A percentile compares a stretch with the other conserved stretches of the same genome.
Conservation (phyloP, 345 rosid species). For the Raphanus sativus region DNA sequence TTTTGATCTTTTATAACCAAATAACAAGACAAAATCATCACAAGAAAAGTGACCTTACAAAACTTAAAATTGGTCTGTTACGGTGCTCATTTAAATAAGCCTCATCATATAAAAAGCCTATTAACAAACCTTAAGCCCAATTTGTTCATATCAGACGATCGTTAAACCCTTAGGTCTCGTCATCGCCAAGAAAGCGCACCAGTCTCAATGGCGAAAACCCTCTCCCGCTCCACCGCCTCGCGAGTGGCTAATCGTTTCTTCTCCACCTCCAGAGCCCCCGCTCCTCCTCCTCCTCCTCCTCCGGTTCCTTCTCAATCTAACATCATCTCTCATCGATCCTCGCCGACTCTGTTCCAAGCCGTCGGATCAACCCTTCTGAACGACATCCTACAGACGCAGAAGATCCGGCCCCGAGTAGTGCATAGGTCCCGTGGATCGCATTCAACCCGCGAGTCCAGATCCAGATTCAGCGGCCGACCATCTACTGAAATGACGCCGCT, state of each 20-base stretch:
- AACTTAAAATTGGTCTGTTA: neutral
- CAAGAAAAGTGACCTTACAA: neutral
- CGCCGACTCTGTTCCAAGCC: slow-evolving; percentile 27
- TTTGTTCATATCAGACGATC: neutral
- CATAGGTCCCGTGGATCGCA: slow-evolving; percentile 64
- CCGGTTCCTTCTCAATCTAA: slow-evolving; percentile 18
- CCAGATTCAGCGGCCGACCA: slow-evolving; percentile 83
- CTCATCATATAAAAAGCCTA: slow-evolving; percentile 2
- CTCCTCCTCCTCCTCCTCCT: slow-evolving; percentile 24
- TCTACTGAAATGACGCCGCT: slow-evolving; percentile 92
- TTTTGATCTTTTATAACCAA: neutral
- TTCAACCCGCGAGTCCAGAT: slow-evolving; percentile 80
- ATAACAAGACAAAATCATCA: neutral
- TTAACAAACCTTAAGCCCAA: neutral
- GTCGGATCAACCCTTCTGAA: slow-evolving; percentile 41
- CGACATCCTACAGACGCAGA: neutral
- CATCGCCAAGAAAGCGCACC: slow-evolving; percentile 11
- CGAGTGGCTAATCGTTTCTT: slow-evolving; percentile 32
- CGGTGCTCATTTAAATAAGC: neutral
- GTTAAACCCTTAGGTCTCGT: slow-evolving; percentile 24
- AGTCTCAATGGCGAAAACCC: slow-evolving; percentile 32
- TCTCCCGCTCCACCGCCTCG: slow-evolving; percentile 28
- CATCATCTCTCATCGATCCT: slow-evolving; percentile 27
- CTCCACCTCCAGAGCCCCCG: slow-evolving; percentile 10
- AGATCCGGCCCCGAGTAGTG: slow-evolving; percentile 64